Evolutionary conservation across 2,329 filamentous ascomycete species (phyloP).

Genomic region (Hymenoscyphus repandus): DNA sequence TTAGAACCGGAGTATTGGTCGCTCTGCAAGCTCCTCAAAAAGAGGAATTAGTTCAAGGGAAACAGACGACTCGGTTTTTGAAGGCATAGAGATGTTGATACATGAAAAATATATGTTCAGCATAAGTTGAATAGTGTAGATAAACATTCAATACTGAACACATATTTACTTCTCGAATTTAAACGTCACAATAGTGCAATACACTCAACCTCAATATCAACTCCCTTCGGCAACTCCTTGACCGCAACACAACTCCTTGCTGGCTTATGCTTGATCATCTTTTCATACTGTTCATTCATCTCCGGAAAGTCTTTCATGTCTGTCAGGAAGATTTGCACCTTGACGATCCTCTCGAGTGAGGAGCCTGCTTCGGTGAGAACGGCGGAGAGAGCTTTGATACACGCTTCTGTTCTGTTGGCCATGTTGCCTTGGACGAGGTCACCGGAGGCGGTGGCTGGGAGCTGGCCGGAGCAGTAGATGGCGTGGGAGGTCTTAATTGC

Average conservation of each 20-base stretch:
- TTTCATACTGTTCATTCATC: conserved; percentile 82
- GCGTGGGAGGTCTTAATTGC: conserved; percentile 60
- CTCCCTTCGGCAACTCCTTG: conserved; percentile 80
- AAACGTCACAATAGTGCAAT: conserved; percentile 56
- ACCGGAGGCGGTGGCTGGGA: conserved; percentile 27
- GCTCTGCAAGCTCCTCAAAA: no score
- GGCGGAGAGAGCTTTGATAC: conserved; percentile 73
- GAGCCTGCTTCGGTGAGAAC: conserved; percentile 80
- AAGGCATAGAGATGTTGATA: no score
- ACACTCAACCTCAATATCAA: conserved; percentile 85
- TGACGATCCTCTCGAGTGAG: conserved; percentile 74
- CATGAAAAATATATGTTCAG: no score
- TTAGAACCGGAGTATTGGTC: no score
- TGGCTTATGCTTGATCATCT: conserved; percentile 79
- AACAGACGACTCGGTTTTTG: no score
- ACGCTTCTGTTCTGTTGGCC: conserved; percentile 56
- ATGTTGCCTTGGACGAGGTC: conserved; percentile 46
- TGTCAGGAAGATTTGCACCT: conserved; percentile 85
- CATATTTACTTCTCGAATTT: no score
- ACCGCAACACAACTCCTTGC: conserved; percentile 88
- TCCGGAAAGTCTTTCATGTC: conserved; percentile 86
- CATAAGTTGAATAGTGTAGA: no score
- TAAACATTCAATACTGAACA: no score
- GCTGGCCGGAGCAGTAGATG: conserved; percentile 60
- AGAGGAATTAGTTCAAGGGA: no score